Evolutionary conservation across 805 yeast species (phyloP).

Genomic region (Barnettozyma siamensis): DNA sequence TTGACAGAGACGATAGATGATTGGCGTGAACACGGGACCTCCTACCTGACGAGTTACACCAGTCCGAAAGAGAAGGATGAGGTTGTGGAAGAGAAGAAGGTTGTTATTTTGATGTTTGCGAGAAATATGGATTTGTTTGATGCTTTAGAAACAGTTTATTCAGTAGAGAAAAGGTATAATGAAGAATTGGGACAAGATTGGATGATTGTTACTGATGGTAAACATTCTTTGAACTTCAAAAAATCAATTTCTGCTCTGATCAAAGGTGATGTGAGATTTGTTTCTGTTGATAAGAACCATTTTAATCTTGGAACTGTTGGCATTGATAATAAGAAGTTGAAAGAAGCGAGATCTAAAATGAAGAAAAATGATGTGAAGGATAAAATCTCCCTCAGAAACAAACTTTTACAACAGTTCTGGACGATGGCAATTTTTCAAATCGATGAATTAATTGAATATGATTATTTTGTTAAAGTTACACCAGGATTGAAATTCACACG

Average conservation of each 20-base stretch:
- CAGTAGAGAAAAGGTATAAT: constrained; percentile 65
- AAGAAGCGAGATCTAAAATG: constrained; percentile 36
- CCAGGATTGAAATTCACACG: constrained; percentile 40
- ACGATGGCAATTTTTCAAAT: constrained; percentile 41
- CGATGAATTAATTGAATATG: constrained; percentile 37
- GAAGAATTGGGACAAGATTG: constrained; percentile 58
- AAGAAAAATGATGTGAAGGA: constrained; percentile 35
- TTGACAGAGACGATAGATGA: not conserved
- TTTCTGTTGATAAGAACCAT: constrained; percentile 41
- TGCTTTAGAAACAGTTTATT: constrained; percentile 51
- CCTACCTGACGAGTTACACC: not conserved
- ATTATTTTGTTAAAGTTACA: constrained; percentile 47
- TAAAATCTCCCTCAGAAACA: constrained; percentile 40
- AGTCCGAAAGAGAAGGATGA: not conserved
- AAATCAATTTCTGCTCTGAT: constrained; percentile 37
- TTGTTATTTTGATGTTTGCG: constrained; percentile 58
- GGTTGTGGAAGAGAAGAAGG: not conserved
- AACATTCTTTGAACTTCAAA: constrained; percentile 49
- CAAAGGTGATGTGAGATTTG: constrained; percentile 54
- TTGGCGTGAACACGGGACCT: not conserved
- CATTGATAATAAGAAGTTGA: constrained; percentile 44
- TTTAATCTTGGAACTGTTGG: constrained; percentile 48
- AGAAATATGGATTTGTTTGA: constrained; percentile 55
- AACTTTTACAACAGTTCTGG: constrained; percentile 45
- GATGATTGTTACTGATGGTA: constrained; percentile 65